Evolutionary conservation across 2,329 filamentous ascomycete species (phyloP), one percentile per base, ranked within the genome.

Genomic region (Penicillium glabrum): DNA sequence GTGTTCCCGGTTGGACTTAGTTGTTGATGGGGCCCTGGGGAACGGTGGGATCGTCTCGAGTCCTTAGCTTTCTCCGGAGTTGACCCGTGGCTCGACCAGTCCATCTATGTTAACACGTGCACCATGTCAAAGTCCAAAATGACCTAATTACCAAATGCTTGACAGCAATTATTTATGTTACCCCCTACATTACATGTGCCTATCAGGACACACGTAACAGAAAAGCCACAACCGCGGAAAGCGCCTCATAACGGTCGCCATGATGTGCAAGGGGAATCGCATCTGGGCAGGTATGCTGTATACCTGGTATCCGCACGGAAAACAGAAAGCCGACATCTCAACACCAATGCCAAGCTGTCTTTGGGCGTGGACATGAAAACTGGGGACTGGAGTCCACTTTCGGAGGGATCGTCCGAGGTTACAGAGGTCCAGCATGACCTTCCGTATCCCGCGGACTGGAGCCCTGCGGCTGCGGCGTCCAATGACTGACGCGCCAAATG

Each of bases 401-500:
- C 48, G 54, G 61, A 58, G 43, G 44, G 61, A 65, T 63, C 56
- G 57, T 60, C 61, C 51, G 55, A 62, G 54, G 46, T 54, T 50
- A 47, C 50, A 53, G 35, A 53, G 46, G 53, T 49, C 50, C 47
- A 52, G 46, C 47, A 51, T 54, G 52, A 52, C 51, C 46, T 46
- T 41, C 46, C 23, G 19, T 53, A 57, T 54, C 53, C 54, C 58
- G 54, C 46, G 39, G 37, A 48, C 56, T 62, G 62, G 61, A 61
- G 57, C 49, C 49, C 31, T 57, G 63, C 63, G 63, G 63, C 57
- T 65, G 62, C 62, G 61, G 63, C 62, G 57, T 63, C 63, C 63
- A 66, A 65, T 66, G 61, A 58, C 53, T 52, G 50, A 27, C 46
- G 39, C 55, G 61, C 56, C 53, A 56, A 56, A 61, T 58, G 46